Evolutionary conservation across 441 rosid species (phyloP).

Genomic region (Lepidium campestre): DNA sequence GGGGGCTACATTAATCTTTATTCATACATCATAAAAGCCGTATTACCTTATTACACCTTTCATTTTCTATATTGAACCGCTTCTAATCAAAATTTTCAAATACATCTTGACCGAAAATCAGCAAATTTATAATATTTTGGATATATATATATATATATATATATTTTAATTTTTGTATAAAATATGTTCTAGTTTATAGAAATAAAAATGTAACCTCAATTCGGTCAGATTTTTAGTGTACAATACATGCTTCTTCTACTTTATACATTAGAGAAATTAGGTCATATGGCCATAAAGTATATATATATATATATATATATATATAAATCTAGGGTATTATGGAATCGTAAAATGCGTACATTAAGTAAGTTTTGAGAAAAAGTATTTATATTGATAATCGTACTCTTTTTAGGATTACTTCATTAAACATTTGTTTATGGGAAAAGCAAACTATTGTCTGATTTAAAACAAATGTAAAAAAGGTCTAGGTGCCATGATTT

Average conservation of each 20-base stretch:
- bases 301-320: too few species aligned
- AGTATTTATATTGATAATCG: neutral
- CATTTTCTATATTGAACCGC: neutral
- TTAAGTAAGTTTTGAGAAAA: neutral
- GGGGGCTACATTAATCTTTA: constrained; percentile 10
- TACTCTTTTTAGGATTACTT: neutral
- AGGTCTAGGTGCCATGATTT: constrained; percentile 8
- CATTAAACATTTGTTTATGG: neutral
- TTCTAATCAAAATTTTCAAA: neutral
- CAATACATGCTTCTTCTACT: neutral
- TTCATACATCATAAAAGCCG: constrained; percentile 2
- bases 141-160: too few species aligned
- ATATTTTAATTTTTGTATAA: too few species aligned
- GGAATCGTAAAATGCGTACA: constrained; percentile 2
- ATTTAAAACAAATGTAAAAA: constrained; percentile 11
- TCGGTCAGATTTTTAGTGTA: neutral
- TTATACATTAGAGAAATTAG: neutral
- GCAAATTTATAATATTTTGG: neutral
- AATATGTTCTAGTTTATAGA: too few species aligned
- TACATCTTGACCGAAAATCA: neutral
- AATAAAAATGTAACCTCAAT: neutral
- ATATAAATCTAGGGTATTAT: neutral
- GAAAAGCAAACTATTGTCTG: constrained; percentile 18
- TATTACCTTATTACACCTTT: neutral
- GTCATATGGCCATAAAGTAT: neutral